Evolutionary conservation across 73 alveolate species (phyloP).

Genomic region (Breviolum minutum): DNA sequence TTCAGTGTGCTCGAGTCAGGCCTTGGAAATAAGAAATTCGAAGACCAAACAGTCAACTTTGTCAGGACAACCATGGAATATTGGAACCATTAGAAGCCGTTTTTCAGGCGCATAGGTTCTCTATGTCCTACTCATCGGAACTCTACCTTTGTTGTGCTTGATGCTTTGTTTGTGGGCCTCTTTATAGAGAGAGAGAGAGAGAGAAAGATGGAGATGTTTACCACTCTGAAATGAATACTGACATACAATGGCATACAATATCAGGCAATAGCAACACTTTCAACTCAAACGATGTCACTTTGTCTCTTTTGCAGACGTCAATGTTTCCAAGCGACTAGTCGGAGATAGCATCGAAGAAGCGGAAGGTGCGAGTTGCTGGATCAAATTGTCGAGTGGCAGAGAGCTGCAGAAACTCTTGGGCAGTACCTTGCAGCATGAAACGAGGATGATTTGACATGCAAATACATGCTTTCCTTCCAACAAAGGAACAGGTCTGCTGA

Average conservation of each 20-base stretch:
- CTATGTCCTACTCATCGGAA: too few relatives aligned
- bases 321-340: background rate
- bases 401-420: slow-evolving; percentile 78
- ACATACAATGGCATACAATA: background rate
- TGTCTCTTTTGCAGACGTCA: too few relatives aligned
- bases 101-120: too few relatives aligned
- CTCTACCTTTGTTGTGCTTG: too few relatives aligned
- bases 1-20: background rate
- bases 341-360: slow-evolving; percentile 88
- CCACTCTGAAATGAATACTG: too few relatives aligned
- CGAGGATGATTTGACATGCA: too few relatives aligned
- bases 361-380: slow-evolving; percentile 59
- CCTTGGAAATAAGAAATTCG: background rate
- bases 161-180: too few relatives aligned
- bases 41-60: too few relatives aligned
- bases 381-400: slow-evolving; percentile 70
- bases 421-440: background rate
- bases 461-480: background rate
- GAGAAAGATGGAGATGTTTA: too few relatives aligned
- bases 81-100: background rate
- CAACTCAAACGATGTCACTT: too few relatives aligned
- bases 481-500: background rate
- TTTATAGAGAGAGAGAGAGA: too few relatives aligned
- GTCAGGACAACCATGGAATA: background rate
- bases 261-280: background rate